Percentiles rank a stretch among this genome's conserved stretches.
Evolutionary conservation across 1,284 basidiomycete genomes (phyloP).

Genomic region (Irpex lacteus): DNA sequence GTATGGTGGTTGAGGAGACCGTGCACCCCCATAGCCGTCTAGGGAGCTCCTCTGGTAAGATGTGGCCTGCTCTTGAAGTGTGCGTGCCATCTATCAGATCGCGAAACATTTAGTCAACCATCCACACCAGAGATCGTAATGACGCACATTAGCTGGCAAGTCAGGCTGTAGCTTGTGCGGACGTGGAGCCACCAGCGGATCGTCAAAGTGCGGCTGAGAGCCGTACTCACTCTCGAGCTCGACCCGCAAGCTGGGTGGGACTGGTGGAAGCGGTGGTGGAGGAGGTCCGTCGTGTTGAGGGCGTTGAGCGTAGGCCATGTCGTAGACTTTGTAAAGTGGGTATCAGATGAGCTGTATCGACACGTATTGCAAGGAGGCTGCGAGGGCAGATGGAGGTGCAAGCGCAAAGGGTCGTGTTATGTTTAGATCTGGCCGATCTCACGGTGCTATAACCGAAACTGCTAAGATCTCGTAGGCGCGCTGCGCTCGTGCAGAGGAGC

Average conservation of each 20-base stretch:
- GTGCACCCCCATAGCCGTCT: not conserved
- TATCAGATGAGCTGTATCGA: not conserved
- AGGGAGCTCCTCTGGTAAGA: constrained; percentile 17
- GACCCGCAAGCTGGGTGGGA: constrained; percentile 34
- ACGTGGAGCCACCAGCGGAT: constrained; percentile 66
- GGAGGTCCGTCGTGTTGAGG: constrained; percentile 7
- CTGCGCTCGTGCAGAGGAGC: not conserved
- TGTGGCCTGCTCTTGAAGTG: constrained; percentile 37
- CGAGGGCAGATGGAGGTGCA: not conserved
- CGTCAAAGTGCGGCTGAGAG: constrained; percentile 47
- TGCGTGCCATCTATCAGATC: constrained; percentile 56
- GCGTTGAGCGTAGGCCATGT: constrained; percentile 26
- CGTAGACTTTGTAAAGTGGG: not conserved
- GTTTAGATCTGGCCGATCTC: too few relatives aligned
- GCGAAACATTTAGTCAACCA: constrained; percentile 5
- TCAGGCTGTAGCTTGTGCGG: constrained; percentile 61
- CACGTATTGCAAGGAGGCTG: not conserved
- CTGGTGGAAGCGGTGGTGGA: constrained; percentile 42
- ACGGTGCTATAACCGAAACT: too few relatives aligned
- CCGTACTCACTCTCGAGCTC: constrained; percentile 21
- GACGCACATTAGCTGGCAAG: constrained; percentile 60
- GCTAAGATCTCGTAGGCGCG: not conserved
- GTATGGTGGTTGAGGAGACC: constrained; percentile 15
- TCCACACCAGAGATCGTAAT: constrained; percentile 11
- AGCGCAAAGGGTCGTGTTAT: not conserved